A percentile compares a stretch with the other conserved stretches of the same genome.
Conservation (phyloP, 2,329 filamentous ascomycete species). For the Hypoxylon sp. region DNA sequence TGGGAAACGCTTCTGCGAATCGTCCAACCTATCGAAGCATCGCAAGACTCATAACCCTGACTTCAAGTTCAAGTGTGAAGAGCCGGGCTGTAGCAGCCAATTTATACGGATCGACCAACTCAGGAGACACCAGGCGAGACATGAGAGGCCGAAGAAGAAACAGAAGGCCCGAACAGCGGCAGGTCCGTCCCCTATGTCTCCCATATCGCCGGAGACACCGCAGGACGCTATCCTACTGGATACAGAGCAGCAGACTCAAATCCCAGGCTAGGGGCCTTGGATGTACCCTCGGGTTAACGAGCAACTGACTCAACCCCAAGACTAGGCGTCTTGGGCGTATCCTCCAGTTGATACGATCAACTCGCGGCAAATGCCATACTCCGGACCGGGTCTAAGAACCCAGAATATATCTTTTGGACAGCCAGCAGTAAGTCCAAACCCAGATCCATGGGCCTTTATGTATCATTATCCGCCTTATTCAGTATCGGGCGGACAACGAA, state of each 20-base stretch:
- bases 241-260: slow-evolving; percentile 11
- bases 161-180: slow-evolving; percentile 29
- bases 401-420: background rate
- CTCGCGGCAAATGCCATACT: background rate
- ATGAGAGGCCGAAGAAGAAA: slow-evolving; percentile 58
- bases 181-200: slow-evolving; percentile 5
- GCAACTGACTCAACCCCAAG: slow-evolving; percentile 4
- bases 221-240: slow-evolving; percentile 4
- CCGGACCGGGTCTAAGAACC: background rate
- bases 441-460: background rate
- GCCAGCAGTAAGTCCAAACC: background rate
- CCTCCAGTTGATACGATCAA: background rate
- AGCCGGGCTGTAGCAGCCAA: slow-evolving; percentile 66
- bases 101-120: slow-evolving; percentile 75
- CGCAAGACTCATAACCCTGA: slow-evolving; percentile 71
- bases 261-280: slow-evolving; percentile 10
- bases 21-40: slow-evolving; percentile 77
- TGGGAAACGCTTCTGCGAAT: slow-evolving; percentile 73
- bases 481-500: background rate
- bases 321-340: slow-evolving; percentile 8
- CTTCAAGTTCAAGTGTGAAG: slow-evolving; percentile 65
- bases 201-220: slow-evolving; percentile 24
- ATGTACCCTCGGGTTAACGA: slow-evolving; percentile 7
- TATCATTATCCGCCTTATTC: background rate
- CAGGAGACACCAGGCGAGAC: slow-evolving; percentile 60